Evolutionary conservation across 306 rosid genomes (phyloP).

Genomic region (Glycine tomentella): DNA sequence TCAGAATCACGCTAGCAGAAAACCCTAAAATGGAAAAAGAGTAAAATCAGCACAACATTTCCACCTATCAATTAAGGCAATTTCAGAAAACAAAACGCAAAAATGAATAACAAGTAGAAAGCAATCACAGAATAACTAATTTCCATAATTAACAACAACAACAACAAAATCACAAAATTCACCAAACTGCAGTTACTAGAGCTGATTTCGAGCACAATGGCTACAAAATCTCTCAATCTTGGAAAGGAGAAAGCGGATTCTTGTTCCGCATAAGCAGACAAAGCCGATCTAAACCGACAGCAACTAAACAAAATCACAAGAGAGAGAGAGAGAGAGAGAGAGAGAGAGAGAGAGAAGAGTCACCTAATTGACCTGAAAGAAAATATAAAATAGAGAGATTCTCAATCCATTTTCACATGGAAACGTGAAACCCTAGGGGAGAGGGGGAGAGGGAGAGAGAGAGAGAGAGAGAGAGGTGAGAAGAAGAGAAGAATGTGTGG

Average conservation of each 20-base stretch:
- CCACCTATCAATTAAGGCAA: slow-evolving; percentile 5
- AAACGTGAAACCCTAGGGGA: slow-evolving; percentile 22
- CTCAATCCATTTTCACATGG: slow-evolving; percentile 40
- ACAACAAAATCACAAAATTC: background rate
- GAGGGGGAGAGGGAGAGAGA: too few relatives aligned
- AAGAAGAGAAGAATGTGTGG: background rate
- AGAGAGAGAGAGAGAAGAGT: background rate
- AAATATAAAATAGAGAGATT: slow-evolving; percentile 18
- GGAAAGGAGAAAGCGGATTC: background rate
- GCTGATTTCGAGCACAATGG: slow-evolving; percentile 33
- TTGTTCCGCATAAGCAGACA: slow-evolving; percentile 1
- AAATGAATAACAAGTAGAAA: background rate
- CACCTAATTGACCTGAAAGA: slow-evolving; percentile 43
- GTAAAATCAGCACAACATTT: slow-evolving; percentile 35
- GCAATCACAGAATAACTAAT: background rate
- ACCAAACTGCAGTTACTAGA: background rate
- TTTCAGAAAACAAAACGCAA: background rate
- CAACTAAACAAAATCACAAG: slow-evolving; percentile 34
- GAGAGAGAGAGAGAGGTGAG: slow-evolving; percentile 46
- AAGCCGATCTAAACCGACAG: slow-evolving; percentile 51
- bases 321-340: background rate
- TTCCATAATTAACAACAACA: too few relatives aligned
- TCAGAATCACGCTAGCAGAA: slow-evolving; percentile 35
- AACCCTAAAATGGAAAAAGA: slow-evolving; percentile 30
- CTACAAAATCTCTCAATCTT: background rate